Base-by-base conservation (phyloP, 495 filamentous ascomycete species). In the Acidiella bohemica region DNA sequence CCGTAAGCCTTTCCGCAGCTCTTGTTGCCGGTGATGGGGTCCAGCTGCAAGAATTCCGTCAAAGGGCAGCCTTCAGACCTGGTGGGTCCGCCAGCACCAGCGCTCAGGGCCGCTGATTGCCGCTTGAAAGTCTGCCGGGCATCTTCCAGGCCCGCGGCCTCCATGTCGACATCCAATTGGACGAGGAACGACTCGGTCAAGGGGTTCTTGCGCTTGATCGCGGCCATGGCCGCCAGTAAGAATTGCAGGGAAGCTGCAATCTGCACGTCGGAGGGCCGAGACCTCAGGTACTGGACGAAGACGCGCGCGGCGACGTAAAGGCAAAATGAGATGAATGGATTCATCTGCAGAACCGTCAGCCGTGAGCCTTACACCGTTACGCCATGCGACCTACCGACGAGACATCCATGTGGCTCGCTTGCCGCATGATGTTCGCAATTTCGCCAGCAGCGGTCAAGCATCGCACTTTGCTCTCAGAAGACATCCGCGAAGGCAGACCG, bases 371-470 rank as follows among this genome's bases (percentile, higher is more conserved):
- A 4, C 7, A 5, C 19, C 3, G 22, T 5, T 7, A 9, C 2
- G 13, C n/a, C 30, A 14, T 22, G 31, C 9, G 6, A 71, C 84
- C 63, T 75, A 95, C 90, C 41, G 71, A 62, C 17, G 78, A 73
- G 33, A 95, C 59, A 54, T 99, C 92, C 38, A 90, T 65, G 57
- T 95, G 88, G 51, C 84, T 83, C 34, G 92, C 78, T 78, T 88
- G 83, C 40, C 83, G 76, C 92, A 99, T 94, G 33, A 94, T 87
- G 49, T 77, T 85, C n/a, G 86, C 81, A 52, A 95, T 92, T 50
- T 95, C 87, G 41, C 84, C 81, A 4, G 90, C 90, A 4, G 90
- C 85, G 17, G 88, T 84, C 41, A 96, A 83, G 50, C 92, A 96
- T 38, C 90, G 71, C 2, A 92, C 72, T 54, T 92, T 93, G 54